These are phyloP conservation scores for Bruguiera parviflora DNA, from an alignment of 345 rosid genomes.

Conservation along the genomic window DNA sequence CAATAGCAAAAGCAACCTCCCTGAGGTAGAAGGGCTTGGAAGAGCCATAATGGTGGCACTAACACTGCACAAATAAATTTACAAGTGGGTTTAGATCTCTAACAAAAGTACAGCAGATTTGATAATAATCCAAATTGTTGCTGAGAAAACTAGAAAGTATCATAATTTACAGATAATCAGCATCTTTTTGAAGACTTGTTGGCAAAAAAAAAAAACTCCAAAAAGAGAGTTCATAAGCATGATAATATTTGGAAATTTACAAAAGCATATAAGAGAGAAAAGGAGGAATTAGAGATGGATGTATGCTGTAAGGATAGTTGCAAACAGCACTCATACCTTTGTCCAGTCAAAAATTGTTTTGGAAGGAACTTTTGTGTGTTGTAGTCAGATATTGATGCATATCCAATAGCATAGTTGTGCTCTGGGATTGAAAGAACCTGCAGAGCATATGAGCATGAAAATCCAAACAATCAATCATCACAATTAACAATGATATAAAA, in stretches of 20 bases:
- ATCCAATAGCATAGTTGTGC: slow-evolving; percentile 65
- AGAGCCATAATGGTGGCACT: slow-evolving; percentile 65
- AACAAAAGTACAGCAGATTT: neutral
- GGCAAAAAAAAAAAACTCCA: neutral
- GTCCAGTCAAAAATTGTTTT: slow-evolving; percentile 65
- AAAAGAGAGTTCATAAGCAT: neutral
- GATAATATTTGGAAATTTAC: neutral
- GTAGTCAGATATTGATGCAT: slow-evolving; percentile 76
- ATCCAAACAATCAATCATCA: slow-evolving; percentile 10
- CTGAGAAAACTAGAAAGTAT: neutral
- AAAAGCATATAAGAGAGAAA: neutral
- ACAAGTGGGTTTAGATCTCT: neutral
- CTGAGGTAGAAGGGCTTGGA: slow-evolving; percentile 55
- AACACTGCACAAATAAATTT: slow-evolving; percentile 46
- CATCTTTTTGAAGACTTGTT: neutral
- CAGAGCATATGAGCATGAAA: slow-evolving; percentile 4
- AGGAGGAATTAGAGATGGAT: neutral
- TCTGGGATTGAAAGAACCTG: slow-evolving; percentile 94
- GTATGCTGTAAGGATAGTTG: neutral
- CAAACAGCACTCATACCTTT: slow-evolving; percentile 47
- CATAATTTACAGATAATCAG: too few species aligned
- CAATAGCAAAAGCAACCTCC: slow-evolving; percentile 85
- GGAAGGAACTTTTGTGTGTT: slow-evolving; percentile 71
- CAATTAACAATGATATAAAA: slow-evolving; percentile 3
- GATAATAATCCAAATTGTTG: neutral